Evolutionary conservation across 331 rosid genomes (phyloP), one percentile per base, ranked within the genome.

Genomic region (Malus hybrid): DNA sequence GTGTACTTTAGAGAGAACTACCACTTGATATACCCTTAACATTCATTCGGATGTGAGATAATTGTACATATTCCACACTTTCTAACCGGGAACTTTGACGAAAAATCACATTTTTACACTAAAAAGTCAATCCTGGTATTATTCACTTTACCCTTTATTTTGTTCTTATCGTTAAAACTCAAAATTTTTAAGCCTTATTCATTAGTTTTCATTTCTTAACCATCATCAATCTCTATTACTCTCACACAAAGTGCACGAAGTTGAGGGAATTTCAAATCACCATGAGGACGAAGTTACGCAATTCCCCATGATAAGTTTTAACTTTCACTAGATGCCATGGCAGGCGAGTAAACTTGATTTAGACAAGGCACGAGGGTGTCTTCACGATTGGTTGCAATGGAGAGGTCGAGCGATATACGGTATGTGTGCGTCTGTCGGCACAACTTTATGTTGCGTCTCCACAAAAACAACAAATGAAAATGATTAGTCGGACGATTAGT

Each of bases 361-460:
- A 36, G 77, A 73, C 77, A 24, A 39, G 59, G 16, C 76, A 60
- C 44, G 42, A 36, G 27, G 67, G 27, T 60, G 76, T 73, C 76
- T 60, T 73, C 76, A 59, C 28, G 68, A 60, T 73, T 59, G 76
- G 68, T 73, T 4, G 67, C 68, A 39, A 24, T 33, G 54, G 76
- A 27, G 76, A 36, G 11, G 56, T 19, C 57, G 33, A 6, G 32
- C 15, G 39, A 22, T 36, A 6, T 22, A 20, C 4, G 12, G 67
- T 24, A 34, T 72, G 46, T 10, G 20, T 2, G 20, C 6, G 10
- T 52, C 36, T 22, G 68, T 73, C 68, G 68, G 56, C 57, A 32
- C 2, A 32, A 65, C 69, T 32, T 32, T 64, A 31, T 32, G 13
- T 32, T 31, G 46, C 7, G 33, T 62, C 66, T 62, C 66, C 34